A percentile compares a stretch with the other conserved stretches of the same genome.
phyloP scores from a whole-genome alignment of 345 rosid genomes.

The Pistacia vera region DNA sequence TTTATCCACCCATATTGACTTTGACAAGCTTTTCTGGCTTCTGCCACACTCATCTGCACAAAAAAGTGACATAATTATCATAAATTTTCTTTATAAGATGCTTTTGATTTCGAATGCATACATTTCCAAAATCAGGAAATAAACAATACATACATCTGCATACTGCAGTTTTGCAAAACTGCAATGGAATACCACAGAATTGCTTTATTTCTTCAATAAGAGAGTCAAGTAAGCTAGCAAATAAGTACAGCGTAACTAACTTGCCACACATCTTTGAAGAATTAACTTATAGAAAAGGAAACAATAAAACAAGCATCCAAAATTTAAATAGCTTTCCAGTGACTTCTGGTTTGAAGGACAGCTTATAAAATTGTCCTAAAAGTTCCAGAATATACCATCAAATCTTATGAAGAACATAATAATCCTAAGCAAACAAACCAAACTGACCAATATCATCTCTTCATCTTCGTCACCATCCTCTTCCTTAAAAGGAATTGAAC shows the following conservation, averaged over 20 bases:
- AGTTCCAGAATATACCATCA: not conserved
- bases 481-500: slow-evolving; percentile 24
- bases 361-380: slow-evolving; percentile 2
- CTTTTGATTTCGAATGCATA: too few relatives aligned
- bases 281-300: not conserved
- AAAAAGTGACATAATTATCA: too few relatives aligned
- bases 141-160: too few relatives aligned
- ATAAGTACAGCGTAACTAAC: not conserved
- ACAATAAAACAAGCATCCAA: not conserved
- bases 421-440: not conserved
- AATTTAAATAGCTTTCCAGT: not conserved
- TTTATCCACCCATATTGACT: too few relatives aligned
- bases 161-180: too few relatives aligned
- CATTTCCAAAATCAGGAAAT: too few relatives aligned
- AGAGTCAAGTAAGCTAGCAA: not conserved
- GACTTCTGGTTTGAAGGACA: not conserved
- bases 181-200: too few relatives aligned
- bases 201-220: not conserved
- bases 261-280: not conserved
- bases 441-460: slow-evolving; percentile 38
- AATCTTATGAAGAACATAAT: not conserved
- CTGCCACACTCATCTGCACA: too few relatives aligned
- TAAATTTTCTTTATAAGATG: too few relatives aligned
- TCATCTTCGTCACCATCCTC: slow-evolving; percentile 31
- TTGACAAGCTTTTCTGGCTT: too few relatives aligned